A percentile compares a stretch with the other conserved stretches of the same genome.
Evolutionary conservation across 768 basidiomycete genomes (phyloP).

Genomic region (Coprinopsis strossmayeri): DNA sequence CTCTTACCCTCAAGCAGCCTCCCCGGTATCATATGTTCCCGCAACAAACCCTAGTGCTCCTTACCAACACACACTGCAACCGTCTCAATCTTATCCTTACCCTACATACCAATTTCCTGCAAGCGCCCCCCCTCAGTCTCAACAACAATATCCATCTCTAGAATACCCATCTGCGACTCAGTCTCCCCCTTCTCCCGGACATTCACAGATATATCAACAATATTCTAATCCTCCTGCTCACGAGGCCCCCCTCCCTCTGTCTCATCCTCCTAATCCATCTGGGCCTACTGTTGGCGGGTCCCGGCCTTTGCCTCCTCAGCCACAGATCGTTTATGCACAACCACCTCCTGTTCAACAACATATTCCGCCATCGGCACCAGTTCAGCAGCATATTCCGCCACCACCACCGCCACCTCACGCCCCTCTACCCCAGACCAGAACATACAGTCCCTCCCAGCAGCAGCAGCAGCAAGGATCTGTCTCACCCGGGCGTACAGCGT

Average conservation of each 20-base stretch:
- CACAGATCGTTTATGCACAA: conserved; percentile 28
- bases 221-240: conserved; percentile 16
- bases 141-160: conserved; percentile 32
- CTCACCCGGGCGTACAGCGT: background rate
- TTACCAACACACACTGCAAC: conserved; percentile 31
- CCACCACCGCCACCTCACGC: conserved; percentile 15
- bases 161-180: conserved; percentile 19
- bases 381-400: conserved; percentile 22
- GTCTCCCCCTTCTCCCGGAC: conserved; percentile 18
- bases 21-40: conserved; percentile 21
- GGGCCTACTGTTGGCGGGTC: conserved; percentile 15
- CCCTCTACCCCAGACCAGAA: background rate
- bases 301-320: conserved; percentile 21
- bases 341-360: conserved; percentile 18
- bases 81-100: conserved; percentile 26
- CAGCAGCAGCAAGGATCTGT: background rate
- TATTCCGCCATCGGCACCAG: conserved; percentile 14
- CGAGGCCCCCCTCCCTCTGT: conserved; percentile 27
- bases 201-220: conserved; percentile 25
- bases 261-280: conserved; percentile 17
- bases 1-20: conserved; percentile 22
- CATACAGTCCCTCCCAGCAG: background rate
- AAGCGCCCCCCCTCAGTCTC: conserved; percentile 21
- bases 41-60: conserved; percentile 28
- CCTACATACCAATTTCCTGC: conserved; percentile 29